Conservation (phyloP, 495 filamentous ascomycete species). For the Xylaria venustula region DNA sequence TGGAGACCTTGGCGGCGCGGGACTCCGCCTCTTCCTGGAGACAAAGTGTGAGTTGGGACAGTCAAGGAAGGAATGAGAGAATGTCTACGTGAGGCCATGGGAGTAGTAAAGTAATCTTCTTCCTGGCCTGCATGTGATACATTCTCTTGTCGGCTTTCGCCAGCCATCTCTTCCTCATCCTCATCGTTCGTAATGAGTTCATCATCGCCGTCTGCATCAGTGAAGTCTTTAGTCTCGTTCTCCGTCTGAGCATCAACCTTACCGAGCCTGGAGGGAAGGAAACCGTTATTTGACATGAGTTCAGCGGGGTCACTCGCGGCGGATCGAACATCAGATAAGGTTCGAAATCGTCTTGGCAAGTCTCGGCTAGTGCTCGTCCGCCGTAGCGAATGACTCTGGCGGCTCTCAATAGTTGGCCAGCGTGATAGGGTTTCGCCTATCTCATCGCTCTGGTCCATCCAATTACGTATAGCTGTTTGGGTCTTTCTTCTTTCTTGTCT, state of each 20-base stretch:
- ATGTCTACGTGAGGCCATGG: slow-evolving; percentile 26
- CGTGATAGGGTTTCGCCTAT: slow-evolving; percentile 58
- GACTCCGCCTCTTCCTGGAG: slow-evolving; percentile 30
- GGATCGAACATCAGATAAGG: slow-evolving; percentile 50
- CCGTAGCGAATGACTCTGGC: slow-evolving; percentile 38
- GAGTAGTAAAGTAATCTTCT: slow-evolving; percentile 51
- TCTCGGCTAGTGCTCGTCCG: slow-evolving; percentile 44
- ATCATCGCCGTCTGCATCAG: slow-evolving; percentile 84
- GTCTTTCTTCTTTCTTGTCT: slow-evolving; percentile 62
- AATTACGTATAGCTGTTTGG: slow-evolving; percentile 73
- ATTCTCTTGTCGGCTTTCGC: slow-evolving; percentile 19
- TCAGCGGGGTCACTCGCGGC: slow-evolving; percentile 56
- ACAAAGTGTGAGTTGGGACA: slow-evolving; percentile 9
- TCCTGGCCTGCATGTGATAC: slow-evolving; percentile 17
- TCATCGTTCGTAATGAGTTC: slow-evolving; percentile 82
- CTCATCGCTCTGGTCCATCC: slow-evolving; percentile 77
- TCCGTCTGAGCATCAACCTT: slow-evolving; percentile 24
- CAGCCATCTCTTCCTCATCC: slow-evolving; percentile 42
- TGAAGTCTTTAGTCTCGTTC: slow-evolving; percentile 50
- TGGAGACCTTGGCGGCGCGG: slow-evolving; percentile 43
- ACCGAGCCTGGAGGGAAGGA: slow-evolving; percentile 30
- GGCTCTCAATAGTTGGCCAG: slow-evolving; percentile 47
- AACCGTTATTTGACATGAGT: slow-evolving; percentile 41
- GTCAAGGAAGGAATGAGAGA: slow-evolving; percentile 21
- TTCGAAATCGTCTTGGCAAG: slow-evolving; percentile 36